Evolutionary conservation across 371 early-diverging fungal species (phyloP), one percentile per base, ranked within the genome.

Genomic region (Parasitella parasitica): DNA sequence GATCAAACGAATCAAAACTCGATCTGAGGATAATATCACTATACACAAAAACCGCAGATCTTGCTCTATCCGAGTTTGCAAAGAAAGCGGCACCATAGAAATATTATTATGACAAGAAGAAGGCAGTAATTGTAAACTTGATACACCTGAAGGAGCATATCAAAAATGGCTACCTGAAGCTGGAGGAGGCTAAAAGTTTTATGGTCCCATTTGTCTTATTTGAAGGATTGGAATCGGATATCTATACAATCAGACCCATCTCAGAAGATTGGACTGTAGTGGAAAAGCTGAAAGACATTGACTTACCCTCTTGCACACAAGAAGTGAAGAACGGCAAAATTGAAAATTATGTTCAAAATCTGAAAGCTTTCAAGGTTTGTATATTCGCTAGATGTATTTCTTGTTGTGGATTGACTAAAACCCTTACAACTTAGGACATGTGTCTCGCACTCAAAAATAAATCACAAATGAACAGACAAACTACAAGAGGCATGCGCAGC

Each of bases 191-290:
- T 30, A 60, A 60, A 52, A 37, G 30, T 35, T 28, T 60, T 30
- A 51, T 11, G 18, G 39, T 60, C 20, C 60, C 53, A 53, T 61
- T 61, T 61, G 52, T 61, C 54, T 43, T 61, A 22, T 61, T 20
- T 46, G 54, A 61, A 61, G 54, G 61, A 46, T 43, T 61, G 48
- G 54, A 54, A 54, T 54, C 61, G 48, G 61, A 61, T 61, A 61
- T 48, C 36, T 61, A 48, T 54, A 61, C 38, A 54, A 61, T 61
- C 52, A 43, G 55, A 61, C 48, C 38, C 37, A 49, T 49, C 48
- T 61, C 62, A 35, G 55, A 61, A 61, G 62, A 54, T 46, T 55
- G 62, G 49, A 49, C 49, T 54, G 38, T 61, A 43, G 55, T 54
- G 37, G 55, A 61, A 54, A 61, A 61, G 48, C 30, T 54, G 54